Percentiles rank a stretch among this genome's conserved stretches.
phyloP scores from a whole-genome alignment of 176 grass and related monocot genomes.

The Ensete ventricosum region DNA sequence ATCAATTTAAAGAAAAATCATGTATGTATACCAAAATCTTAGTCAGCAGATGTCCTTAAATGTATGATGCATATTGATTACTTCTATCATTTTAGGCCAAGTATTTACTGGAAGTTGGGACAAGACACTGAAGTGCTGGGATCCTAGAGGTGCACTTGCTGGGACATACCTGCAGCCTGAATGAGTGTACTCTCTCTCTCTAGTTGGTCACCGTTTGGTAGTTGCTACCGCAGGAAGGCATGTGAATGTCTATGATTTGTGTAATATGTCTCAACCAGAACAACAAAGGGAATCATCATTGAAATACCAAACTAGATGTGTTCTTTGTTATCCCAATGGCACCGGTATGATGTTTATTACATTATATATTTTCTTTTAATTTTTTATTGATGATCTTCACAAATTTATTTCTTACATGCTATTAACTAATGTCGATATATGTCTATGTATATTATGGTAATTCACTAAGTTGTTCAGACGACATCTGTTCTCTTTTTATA shows the following conservation, averaged over 20 bases:
- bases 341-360: conserved; percentile 26
- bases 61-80: conserved; percentile 8
- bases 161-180: conserved; percentile 77
- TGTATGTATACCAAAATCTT: neutral
- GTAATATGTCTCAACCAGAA: conserved; percentile 98
- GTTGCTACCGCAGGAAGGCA: conserved; percentile 92
- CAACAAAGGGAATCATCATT: conserved; percentile 80
- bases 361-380: conserved; percentile 15
- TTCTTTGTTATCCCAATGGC: conserved; percentile 86
- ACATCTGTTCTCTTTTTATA: neutral
- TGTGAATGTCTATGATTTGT: conserved; percentile 88
- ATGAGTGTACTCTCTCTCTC: conserved; percentile 79
- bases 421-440: neutral
- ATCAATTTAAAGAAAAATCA: neutral
- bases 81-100: conserved; percentile 50
- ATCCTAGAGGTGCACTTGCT: conserved; percentile 79
- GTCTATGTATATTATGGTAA: neutral
- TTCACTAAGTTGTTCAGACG: neutral
- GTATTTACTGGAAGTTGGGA: conserved; percentile 97
- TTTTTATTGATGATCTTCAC: neutral
- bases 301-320: conserved; percentile 97
- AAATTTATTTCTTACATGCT: neutral
- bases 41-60: neutral
- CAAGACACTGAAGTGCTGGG: conserved; percentile 94
- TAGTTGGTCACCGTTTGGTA: conserved; percentile 71